Evolutionary conservation across 257 asterid genomes (phyloP), one percentile per base, ranked within the genome.

Genomic region (Linderniella brevidens): DNA sequence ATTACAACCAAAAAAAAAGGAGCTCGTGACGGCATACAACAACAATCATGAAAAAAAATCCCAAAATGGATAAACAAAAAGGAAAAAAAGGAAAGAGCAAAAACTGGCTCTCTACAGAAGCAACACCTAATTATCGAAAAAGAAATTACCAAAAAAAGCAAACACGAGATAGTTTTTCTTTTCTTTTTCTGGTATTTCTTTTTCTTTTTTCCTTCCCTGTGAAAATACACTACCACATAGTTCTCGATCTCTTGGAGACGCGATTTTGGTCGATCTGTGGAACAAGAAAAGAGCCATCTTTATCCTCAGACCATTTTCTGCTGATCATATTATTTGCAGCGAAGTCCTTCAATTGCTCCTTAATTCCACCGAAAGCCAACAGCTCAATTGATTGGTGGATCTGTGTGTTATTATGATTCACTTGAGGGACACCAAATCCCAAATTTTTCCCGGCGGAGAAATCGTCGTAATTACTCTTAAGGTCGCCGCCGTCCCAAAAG

Each of bases 381-480:
- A 17, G 35, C 25, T 55, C 56, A 51, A 47, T 17, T 75, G 50
- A 42, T 55, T 53, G 37, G 68, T 65, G 88, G 53, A 50, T 67
- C 40, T 68, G 77, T 44, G 61, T 25, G 0, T 64, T 64, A 37
- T 55, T 48, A 35, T 70, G 58, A 8, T 77, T 54, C 32, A 69
- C 70, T 46, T 69, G 87, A 32, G 95, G 93, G 61, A 78, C 93
- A 83, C 86, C 74, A 61, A 61, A 35, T 4, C 86, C 82, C 44
- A 56, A 2, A 3, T 25, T 20, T 55, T 62, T 71, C 52, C 68
- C 78, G 35, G 73, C 35, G 8, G 76, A 54, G 41, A 59, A 54
- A 19, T 32, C 63, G 32, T 55, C n/a, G n/a, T n/a, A n/a, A n/a
- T n/a, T 69, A 55, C 46, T 15, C 39, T 41, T 64, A 25, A 25